These are phyloP conservation scores for Dendrobium chrysotoxum DNA, from an alignment of 106 monocot species.

Conservation along the genomic window DNA sequence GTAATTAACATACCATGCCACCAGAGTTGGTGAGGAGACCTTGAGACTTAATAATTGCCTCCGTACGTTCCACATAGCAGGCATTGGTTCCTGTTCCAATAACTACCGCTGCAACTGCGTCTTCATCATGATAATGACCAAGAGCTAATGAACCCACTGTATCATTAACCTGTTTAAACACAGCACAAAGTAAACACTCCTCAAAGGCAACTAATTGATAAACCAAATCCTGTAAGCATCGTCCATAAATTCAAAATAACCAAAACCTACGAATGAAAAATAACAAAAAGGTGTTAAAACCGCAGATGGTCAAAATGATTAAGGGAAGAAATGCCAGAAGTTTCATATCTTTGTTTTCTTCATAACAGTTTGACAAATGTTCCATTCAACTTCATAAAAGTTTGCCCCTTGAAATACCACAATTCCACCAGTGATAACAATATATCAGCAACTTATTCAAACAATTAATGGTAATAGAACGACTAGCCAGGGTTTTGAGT, in stretches of 20 bases:
- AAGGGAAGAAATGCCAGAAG: background rate
- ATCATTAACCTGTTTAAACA: constrained; percentile 44
- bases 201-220: background rate
- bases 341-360: background rate
- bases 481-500: too few species aligned
- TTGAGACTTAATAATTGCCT: constrained; percentile 53
- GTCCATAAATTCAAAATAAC: background rate
- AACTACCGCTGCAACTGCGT: constrained; percentile 72
- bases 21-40: constrained; percentile 24
- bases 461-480: too few species aligned
- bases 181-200: background rate
- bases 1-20: constrained; percentile 15
- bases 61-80: constrained; percentile 60
- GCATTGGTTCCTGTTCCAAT: constrained; percentile 76
- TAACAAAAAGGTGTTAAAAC: background rate
- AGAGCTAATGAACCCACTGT: constrained; percentile 69
- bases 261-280: background rate
- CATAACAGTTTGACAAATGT: background rate
- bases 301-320: background rate
- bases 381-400: background rate
- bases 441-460: too few species aligned
- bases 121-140: constrained; percentile 62
- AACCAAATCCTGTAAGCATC: background rate
- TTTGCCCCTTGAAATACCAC: background rate
- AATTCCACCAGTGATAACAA: too few species aligned